A percentile compares a stretch with the other conserved stretches of the same genome.
Evolutionary conservation across 2,329 filamentous ascomycete genomes (phyloP).

Genomic region (Trichothecium sympodiale): DNA sequence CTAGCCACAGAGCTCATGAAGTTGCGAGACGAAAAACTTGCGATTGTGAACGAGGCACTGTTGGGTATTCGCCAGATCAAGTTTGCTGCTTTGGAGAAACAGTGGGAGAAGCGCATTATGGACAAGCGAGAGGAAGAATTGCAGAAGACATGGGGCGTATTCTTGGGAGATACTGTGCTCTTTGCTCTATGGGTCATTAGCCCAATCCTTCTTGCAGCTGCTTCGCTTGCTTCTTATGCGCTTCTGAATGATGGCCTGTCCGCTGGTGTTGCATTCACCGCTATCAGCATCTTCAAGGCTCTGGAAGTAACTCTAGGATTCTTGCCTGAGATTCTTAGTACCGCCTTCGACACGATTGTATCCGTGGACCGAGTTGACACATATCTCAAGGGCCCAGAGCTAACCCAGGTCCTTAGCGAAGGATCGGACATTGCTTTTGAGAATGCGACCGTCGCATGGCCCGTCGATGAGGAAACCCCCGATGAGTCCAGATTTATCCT

Average conservation of each 20-base stretch:
- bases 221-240: conserved; percentile 60
- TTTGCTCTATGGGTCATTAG: conserved; percentile 62
- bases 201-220: conserved; percentile 62
- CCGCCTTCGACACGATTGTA: conserved; percentile 61
- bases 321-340: conserved; percentile 62
- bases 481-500: conserved; percentile 53
- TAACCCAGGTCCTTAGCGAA: conserved; percentile 39
- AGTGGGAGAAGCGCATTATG: conserved; percentile 62
- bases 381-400: conserved; percentile 59
- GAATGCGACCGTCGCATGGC: conserved; percentile 63
- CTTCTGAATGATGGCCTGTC: conserved; percentile 48
- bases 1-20: conserved; percentile 66
- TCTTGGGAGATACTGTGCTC: conserved; percentile 50
- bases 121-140: conserved; percentile 56
- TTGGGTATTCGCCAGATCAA: conserved; percentile 79
- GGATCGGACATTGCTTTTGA: conserved; percentile 54
- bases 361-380: conserved; percentile 61
- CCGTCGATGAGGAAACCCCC: conserved; percentile 50
- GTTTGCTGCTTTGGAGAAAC: conserved; percentile 63
- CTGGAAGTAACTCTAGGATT: conserved; percentile 61
- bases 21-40: conserved; percentile 63
- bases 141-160: conserved; percentile 53
- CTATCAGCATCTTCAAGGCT: conserved; percentile 62
- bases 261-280: conserved; percentile 69
- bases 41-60: conserved; percentile 64